Conservation (phyloP, 2,329 filamentous ascomycete species). For the Fusarium sp. region DNA sequence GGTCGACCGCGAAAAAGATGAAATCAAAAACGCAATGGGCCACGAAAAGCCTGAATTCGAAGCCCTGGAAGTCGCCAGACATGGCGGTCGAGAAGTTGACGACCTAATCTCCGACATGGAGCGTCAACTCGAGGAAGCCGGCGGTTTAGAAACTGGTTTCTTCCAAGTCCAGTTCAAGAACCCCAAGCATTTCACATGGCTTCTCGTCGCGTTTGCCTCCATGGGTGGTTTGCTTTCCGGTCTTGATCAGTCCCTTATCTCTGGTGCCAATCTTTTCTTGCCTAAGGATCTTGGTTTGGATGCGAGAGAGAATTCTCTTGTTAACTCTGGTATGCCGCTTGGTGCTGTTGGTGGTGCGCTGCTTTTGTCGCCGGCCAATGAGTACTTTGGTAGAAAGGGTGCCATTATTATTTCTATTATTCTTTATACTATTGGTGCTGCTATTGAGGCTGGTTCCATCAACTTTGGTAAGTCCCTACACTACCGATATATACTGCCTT, state of each 20-base stretch:
- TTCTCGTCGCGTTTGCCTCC: constrained; percentile 77
- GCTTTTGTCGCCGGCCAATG: constrained; percentile 74
- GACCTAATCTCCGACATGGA: constrained; percentile 57
- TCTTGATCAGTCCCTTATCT: constrained; percentile 79
- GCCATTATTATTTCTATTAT: constrained; percentile 77
- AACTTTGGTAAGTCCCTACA: constrained; percentile 62
- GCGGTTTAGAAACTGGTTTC: constrained; percentile 53
- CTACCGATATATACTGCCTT: accelerated
- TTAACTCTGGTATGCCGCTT: constrained; percentile 77
- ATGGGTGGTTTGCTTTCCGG: constrained; percentile 80
- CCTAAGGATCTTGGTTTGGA: constrained; percentile 68
- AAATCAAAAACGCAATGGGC: constrained; percentile 28
- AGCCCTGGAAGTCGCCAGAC: constrained; percentile 53
- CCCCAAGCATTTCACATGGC: constrained; percentile 73
- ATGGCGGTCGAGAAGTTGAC: constrained; percentile 52
- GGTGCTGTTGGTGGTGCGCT: constrained; percentile 78
- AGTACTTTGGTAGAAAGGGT: constrained; percentile 73
- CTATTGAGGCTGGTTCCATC: constrained; percentile 73
- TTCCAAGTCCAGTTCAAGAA: constrained; percentile 69
- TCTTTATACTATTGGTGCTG: constrained; percentile 77
- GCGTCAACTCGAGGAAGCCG: constrained; percentile 51
- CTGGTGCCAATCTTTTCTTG: constrained; percentile 75
- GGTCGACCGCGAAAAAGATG: constrained; percentile 39
- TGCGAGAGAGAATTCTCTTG: constrained; percentile 69
- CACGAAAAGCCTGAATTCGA: constrained; percentile 50